Evolutionary conservation across 2,329 filamentous ascomycete genomes (phyloP), one percentile per base, ranked within the genome.

Genomic region (Emmonsiellopsis sp.): DNA sequence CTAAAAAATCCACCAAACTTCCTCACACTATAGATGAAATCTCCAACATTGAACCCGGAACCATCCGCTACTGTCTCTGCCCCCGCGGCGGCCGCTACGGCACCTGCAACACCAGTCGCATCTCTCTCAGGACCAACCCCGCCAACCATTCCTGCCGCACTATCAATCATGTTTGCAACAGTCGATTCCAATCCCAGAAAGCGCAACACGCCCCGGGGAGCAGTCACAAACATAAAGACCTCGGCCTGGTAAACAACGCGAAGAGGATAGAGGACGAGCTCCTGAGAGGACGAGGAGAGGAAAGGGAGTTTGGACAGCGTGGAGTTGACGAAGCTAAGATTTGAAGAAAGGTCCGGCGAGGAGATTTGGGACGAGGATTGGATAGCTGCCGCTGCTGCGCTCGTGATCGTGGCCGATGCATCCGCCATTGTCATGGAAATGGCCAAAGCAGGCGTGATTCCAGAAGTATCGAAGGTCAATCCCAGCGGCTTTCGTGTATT

Each of bases 1-100:
- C 84, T 87, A 70, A 97, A 91, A 55, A 97, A 83, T 56, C 88
- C 90, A 44, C 88, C 87, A 43, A 96, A 77, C 43, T 87, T 89
- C 64, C 85, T 82, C 59, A 80, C 62, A 4, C 74, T 72, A 54
- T 77, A 73, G 49, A 80, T 71, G 53, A 75, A 67, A 55, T 76
- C 71, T n/a, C 65, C 56, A 40, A 74, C 55, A 45, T 68, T 67
- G 45, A 66, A 62, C n/a, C 65, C 61, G 51, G 73, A 65, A 11
- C 65, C 62, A 36, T 58, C 60, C n/a, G 61, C 66, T 37, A 43
- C 67, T 42, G 60, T 65, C 7, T 63, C 62, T 39, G 60, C 65
- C 17, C 63, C 68, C 32, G 66, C 67, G 2, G 68, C 68, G 37
- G 62, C 68, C 2, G 69, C 70, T 39, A 66, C 65, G 2, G 66